A percentile compares a stretch with the other conserved stretches of the same genome.
These are phyloP conservation scores for Apiospora koreana DNA, from an alignment of 2,329 filamentous ascomycete species.

Conservation along the genomic window DNA sequence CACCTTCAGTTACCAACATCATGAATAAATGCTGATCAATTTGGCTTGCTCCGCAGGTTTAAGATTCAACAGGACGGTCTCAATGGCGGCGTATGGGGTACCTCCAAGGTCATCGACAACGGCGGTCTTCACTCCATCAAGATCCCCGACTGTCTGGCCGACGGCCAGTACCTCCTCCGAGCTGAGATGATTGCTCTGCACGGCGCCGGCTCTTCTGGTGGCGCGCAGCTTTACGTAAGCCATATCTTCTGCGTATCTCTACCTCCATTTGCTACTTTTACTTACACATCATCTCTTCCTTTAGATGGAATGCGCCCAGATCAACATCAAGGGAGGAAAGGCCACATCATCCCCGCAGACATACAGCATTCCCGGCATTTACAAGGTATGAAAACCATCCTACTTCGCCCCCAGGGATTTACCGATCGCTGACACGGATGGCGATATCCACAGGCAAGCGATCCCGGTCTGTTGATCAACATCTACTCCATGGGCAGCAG, in stretches of 20 bases:
- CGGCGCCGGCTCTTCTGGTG: slow-evolving; percentile 40
- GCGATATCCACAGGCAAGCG: slow-evolving; percentile 28
- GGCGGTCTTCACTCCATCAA: slow-evolving; percentile 49
- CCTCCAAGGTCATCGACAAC: slow-evolving; percentile 46
- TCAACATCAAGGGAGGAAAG: slow-evolving; percentile 36
- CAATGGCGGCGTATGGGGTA: slow-evolving; percentile 42
- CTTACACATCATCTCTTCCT: background rate
- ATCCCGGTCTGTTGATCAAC: slow-evolving; percentile 37
- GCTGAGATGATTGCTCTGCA: slow-evolving; percentile 63
- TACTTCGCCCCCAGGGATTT: background rate
- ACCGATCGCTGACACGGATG: background rate
- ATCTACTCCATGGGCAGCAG: slow-evolving; percentile 35
- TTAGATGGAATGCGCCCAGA: slow-evolving; percentile 39
- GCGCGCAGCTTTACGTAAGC: slow-evolving; percentile 52
- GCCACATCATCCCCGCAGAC: slow-evolving; percentile 32
- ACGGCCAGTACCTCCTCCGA: slow-evolving; percentile 61
- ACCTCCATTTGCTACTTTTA: background rate
- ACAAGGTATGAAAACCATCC: slow-evolving; percentile 29
- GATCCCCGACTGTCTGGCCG: slow-evolving; percentile 52
- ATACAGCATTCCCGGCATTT: slow-evolving; percentile 38
- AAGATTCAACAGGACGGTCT: slow-evolving; percentile 45
- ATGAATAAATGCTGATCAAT: too few relatives aligned
- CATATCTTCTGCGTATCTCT: too few relatives aligned
- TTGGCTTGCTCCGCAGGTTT: too few relatives aligned
- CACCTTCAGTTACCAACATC: background rate